Evolutionary conservation across 2,329 filamentous ascomycete genomes (phyloP), one percentile per base, ranked within the genome.

Genomic region (Chaetomium olivaceum): DNA sequence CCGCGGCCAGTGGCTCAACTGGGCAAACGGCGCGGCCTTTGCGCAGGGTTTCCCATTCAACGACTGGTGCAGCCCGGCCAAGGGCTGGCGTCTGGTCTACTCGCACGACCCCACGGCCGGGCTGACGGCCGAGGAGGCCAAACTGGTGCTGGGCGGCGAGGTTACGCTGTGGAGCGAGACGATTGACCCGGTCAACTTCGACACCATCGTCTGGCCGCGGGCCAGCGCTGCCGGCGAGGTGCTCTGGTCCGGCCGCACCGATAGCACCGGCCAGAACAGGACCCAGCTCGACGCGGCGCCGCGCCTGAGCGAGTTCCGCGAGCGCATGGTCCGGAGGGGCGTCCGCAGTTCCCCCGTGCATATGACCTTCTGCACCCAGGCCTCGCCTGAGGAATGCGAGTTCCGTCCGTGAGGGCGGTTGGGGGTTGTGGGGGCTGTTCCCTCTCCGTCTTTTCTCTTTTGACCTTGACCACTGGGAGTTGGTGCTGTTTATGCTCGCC

Each of bases 71-170:
- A 80, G 81, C 0, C 93, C 93, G 1, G 82, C 83, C 74, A 92
- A 96, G 80, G 91, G 86, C 79, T 97, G 93, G 93, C 85, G 87
- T 7, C 81, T 91, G 31, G 84, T 94, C 65, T 96, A 96, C 81
- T 85, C 87, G 23, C 91, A 94, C 76, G 89, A 96, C 74, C 92
- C 92, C 0, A 80, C 88, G 3, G 82, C 79, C 2, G 86, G 85
- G 55, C 81, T 96, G 4, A 84, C 89, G 0, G 78, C 77, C 11
- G 82, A 87, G 29, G 77, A 87, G 52, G 85, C 87, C 29, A 82
- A 89, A 73, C 83, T 91, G 14, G 89, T 96, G 2, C 76, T 95
- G 9, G 93, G 93, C 54, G 93, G 92, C 29, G 93, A 96, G 79
- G 87, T 89, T 19, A 90, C 91, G 63, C 85, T 92, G 65, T 97